phyloP scores from a whole-genome alignment of 1,284 basidiomycete species.

The Thecaphora frezii region DNA sequence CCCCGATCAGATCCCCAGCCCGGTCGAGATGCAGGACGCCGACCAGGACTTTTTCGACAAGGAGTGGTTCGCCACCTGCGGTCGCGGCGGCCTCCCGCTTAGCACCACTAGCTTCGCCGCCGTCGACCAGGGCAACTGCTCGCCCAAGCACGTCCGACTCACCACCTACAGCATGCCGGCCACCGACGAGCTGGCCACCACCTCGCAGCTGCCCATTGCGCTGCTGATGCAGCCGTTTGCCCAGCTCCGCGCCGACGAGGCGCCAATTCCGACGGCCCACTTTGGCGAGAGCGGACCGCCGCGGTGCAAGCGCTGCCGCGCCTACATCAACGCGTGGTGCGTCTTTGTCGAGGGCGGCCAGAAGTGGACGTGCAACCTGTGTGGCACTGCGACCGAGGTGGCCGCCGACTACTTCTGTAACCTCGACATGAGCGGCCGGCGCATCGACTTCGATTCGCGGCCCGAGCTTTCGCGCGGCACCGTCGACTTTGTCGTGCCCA shows the following conservation, averaged over 20 bases:
- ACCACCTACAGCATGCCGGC: slow-evolving; percentile 76
- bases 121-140: slow-evolving; percentile 83
- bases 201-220: slow-evolving; percentile 78
- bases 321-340: slow-evolving; percentile 94
- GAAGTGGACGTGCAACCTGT: slow-evolving; percentile 91
- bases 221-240: slow-evolving; percentile 89
- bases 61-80: slow-evolving; percentile 73
- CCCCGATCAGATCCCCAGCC: slow-evolving; percentile 86
- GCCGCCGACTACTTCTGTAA: slow-evolving; percentile 77
- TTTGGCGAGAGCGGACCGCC: slow-evolving; percentile 73
- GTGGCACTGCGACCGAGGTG: slow-evolving; percentile 74
- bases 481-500: slow-evolving; percentile 83
- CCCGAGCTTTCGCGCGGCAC: slow-evolving; percentile 89
- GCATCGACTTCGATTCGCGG: slow-evolving; percentile 79
- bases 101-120: slow-evolving; percentile 84
- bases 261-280: slow-evolving; percentile 70
- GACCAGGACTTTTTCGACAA: slow-evolving; percentile 82
- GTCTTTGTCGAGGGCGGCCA: slow-evolving; percentile 81
- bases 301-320: slow-evolving; percentile 82
- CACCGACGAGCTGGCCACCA: slow-evolving; percentile 75
- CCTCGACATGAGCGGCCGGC: slow-evolving; percentile 75
- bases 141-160: slow-evolving; percentile 69
- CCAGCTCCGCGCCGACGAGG: slow-evolving; percentile 69
- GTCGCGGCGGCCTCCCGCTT: slow-evolving; percentile 71
- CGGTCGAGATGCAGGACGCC: slow-evolving; percentile 77